These are phyloP conservation scores for Camellia japonica DNA, from an alignment of 148 eudicot species.

Conservation along the genomic window DNA sequence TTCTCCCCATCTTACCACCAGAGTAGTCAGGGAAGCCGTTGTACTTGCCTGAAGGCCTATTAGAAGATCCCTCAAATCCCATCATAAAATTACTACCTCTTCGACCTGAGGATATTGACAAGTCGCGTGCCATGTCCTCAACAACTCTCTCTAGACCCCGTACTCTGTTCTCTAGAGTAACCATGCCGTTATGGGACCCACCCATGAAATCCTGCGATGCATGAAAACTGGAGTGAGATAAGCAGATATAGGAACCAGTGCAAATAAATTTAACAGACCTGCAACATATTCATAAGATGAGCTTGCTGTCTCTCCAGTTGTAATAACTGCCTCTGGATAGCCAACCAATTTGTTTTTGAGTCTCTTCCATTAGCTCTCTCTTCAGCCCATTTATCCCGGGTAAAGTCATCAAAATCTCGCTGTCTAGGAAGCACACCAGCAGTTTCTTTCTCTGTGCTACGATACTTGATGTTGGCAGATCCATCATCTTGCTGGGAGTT, in stretches of 20 bases:
- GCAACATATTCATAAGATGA: constrained; percentile 97
- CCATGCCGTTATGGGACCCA: constrained; percentile 96
- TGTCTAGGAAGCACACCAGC: constrained; percentile 29
- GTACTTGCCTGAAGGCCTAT: constrained; percentile 59
- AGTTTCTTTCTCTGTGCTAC: constrained; percentile 29
- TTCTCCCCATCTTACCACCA: constrained; percentile 45
- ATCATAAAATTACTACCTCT: constrained; percentile 52
- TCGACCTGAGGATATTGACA: constrained; percentile 67
- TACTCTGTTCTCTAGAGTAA: constrained; percentile 89
- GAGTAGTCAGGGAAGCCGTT: constrained; percentile 63
- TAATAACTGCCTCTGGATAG: constrained; percentile 86
- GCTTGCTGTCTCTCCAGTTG: constrained; percentile 93
- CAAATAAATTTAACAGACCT: constrained; percentile 46
- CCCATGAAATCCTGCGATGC: constrained; percentile 92
- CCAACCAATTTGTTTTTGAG: constrained; percentile 57
- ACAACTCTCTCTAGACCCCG: constrained; percentile 95
- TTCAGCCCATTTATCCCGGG: constrained; percentile 33
- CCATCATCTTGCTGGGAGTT: constrained; percentile 36
- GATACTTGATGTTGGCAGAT: constrained; percentile 20
- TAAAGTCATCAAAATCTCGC: constrained; percentile 43
- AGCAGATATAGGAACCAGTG: constrained; percentile 4
- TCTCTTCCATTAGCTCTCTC: constrained; percentile 66
- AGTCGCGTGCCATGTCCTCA: constrained; percentile 94
- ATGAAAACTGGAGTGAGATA: constrained; percentile 12
- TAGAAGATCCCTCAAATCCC: constrained; percentile 78